These are phyloP conservation scores for Trichomonas tenax DNA, from an alignment of 208 protist genomes.

Conservation along the genomic window DNA sequence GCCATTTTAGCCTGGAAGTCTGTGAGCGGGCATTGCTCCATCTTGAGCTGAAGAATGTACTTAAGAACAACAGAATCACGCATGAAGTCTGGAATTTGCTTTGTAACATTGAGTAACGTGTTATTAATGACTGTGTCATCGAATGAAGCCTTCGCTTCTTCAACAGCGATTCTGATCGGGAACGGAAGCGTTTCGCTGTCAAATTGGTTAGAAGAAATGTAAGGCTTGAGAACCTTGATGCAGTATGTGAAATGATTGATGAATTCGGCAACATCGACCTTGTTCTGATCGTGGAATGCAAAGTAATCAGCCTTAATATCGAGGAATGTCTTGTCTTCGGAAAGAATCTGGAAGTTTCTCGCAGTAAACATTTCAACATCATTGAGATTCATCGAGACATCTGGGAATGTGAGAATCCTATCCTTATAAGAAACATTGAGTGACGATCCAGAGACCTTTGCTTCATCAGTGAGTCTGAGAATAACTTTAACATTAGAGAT, in stretches of 20 bases:
- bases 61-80: neutral
- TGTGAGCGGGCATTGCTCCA: neutral
- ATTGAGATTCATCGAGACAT: neutral
- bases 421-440: neutral
- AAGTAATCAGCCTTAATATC: neutral
- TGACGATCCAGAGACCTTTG: neutral
- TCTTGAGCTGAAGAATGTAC: neutral
- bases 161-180: neutral
- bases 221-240: neutral
- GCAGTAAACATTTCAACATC: neutral
- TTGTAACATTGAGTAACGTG: neutral
- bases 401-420: neutral
- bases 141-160: neutral
- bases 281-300: neutral
- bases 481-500: neutral
- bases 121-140: neutral
- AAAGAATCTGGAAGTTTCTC: neutral
- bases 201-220: neutral
- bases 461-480: neutral
- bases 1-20: neutral
- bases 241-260: neutral
- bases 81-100: neutral
- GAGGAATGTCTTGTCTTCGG: neutral
- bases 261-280: neutral
- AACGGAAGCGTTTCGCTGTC: neutral